Base-by-base conservation (phyloP, 192 early-diverging fungal genomes). In the Coemansia sp. region DNA sequence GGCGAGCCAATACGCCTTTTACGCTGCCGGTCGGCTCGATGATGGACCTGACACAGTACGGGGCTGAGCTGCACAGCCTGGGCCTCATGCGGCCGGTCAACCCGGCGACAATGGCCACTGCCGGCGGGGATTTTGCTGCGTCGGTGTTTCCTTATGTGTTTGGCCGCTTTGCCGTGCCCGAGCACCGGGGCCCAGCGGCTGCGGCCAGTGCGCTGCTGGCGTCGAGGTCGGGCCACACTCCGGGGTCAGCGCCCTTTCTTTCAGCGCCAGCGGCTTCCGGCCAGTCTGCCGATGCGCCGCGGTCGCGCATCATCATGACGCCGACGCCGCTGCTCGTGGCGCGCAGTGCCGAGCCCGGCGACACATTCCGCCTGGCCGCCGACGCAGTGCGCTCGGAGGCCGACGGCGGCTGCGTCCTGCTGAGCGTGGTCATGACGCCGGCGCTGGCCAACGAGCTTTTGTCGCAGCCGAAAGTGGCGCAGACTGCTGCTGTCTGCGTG, bases 141-240 rank as follows among this genome's bases (percentile, higher is more conserved):
- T 68, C 70, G 0, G 74, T 81, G 32, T 61, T 81, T 30, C 79
- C 79, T 4, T 50, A 76, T 24, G 69, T 81, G n/a, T 81, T 81
- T 61, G 79, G 79, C 7, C 69, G 79, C 27, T 70, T 81, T 52
- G 72, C 79, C 0, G 61, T 70, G 63, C 79, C 79, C 0, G 74
- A 68, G 27, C 63, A 81, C 40, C 70, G 67, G 29, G 70, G 55
- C 3, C 67, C 79, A 9, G 64, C 69, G 41, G 70, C 70, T 1
- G 74, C 79, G 0, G 79, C 79, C 56, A 72, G 67, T 18, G 73
- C 78, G 29, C 56, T 80, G 58, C 37, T 75, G 43, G 72, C 65
- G 18, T 80, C 78, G n/a, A 41, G 38, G 0, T 38, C 44, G 39
- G 71, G 71, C 45, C 64, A 76, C 22, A 65, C 65, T 15, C 68